Evolutionary conservation across 495 filamentous ascomycete genomes (phyloP).

Genomic region (Lepidopterella palustris): DNA sequence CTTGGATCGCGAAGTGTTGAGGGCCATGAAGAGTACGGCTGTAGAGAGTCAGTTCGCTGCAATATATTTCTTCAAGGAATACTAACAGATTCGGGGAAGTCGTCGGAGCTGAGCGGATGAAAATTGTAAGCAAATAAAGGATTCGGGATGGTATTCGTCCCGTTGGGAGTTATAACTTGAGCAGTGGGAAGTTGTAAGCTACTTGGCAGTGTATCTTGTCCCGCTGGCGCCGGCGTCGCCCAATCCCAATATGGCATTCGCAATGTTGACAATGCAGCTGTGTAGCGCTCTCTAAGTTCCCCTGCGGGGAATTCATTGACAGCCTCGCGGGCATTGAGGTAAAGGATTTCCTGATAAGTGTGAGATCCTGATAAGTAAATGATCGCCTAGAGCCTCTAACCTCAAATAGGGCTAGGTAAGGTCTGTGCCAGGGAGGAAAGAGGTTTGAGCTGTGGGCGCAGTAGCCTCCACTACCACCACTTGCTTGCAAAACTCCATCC

Average conservation of each 20-base stretch:
- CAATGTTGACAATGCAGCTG: conserved; percentile 47
- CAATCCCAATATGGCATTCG: conserved; percentile 66
- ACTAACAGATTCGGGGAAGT: conserved; percentile 43
- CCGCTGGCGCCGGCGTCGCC: conserved; percentile 46
- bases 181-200: conserved; percentile 44
- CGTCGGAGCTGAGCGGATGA: conserved; percentile 42
- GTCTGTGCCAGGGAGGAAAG: conserved; percentile 66
- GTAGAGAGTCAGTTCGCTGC: conserved; percentile 17
- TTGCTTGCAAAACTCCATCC: conserved; percentile 47
- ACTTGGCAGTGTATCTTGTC: conserved; percentile 43
- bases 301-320: conserved; percentile 48
- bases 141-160: conserved; percentile 49
- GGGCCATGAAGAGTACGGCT: conserved; percentile 4
- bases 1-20: conserved; percentile 21
- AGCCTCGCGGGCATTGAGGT: conserved; percentile 45
- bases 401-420: conserved; percentile 63
- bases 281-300: conserved; percentile 40
- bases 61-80: background rate
- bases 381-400: conserved; percentile 39
- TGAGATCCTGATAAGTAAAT: too few relatives aligned
- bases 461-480: conserved; percentile 50
- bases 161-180: conserved; percentile 49
- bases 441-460: conserved; percentile 60
- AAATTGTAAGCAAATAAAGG: conserved; percentile 58
- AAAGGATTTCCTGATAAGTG: conserved; percentile 61